Conservation (phyloP, 495 filamentous ascomycete genomes). For the Tetracladium marchalianum region DNA sequence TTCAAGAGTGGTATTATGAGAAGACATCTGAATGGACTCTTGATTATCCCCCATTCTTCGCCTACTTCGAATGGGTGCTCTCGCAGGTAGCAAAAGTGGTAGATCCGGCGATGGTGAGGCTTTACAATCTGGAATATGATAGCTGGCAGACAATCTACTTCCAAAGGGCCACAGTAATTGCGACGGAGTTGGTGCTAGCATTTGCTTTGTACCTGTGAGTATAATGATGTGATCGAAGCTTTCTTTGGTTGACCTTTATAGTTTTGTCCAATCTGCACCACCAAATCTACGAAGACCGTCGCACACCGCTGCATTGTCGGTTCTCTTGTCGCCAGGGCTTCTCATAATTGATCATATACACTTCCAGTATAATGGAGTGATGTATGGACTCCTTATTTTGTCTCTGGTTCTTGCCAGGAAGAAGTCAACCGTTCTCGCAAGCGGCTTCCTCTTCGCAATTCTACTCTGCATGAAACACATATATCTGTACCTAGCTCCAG, state of each 20-base stretch:
- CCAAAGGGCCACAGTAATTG: slow-evolving; percentile 76
- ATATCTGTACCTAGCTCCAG: slow-evolving; percentile 91
- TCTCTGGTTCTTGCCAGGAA: slow-evolving; percentile 76
- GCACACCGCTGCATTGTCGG: slow-evolving; percentile 78
- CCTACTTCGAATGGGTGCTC: slow-evolving; percentile 89
- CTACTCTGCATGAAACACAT: slow-evolving; percentile 96
- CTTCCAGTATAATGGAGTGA: slow-evolving; percentile 97
- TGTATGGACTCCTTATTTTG: slow-evolving; percentile 81
- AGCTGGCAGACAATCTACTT: slow-evolving; percentile 92
- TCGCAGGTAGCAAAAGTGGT: slow-evolving; percentile 68
- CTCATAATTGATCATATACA: slow-evolving; percentile 98
- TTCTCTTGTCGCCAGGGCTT: slow-evolving; percentile 84
- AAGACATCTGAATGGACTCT: slow-evolving; percentile 98
- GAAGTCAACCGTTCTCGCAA: slow-evolving; percentile 62
- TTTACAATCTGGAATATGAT: slow-evolving; percentile 74
- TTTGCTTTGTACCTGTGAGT: slow-evolving; percentile 71
- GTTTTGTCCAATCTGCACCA: slow-evolving; percentile 13
- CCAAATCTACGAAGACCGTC: slow-evolving; percentile 60
- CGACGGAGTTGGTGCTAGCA: slow-evolving; percentile 74
- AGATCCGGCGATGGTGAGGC: slow-evolving; percentile 72
- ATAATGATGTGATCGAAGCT: not conserved
- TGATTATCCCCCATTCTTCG: slow-evolving; percentile 97
- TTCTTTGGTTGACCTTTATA: slow-evolving; percentile 1
- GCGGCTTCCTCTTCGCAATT: slow-evolving; percentile 72
- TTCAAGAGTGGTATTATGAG: slow-evolving; percentile 92